Evolutionary conservation across 306 rosid genomes (phyloP).

Genomic region (Quercus aquifolioides): DNA sequence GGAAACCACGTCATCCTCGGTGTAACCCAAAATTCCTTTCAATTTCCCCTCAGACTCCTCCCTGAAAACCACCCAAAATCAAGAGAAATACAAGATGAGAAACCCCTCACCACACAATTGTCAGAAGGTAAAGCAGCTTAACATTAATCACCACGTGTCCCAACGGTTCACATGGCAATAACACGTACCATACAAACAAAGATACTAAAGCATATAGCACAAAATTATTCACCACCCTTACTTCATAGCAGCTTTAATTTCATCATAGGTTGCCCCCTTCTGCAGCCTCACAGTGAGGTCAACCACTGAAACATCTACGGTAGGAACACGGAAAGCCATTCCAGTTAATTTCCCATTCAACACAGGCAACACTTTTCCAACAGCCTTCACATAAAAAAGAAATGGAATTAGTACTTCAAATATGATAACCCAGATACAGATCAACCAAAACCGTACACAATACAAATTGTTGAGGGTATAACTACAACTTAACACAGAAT

Average conservation of each 20-base stretch:
- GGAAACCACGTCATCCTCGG: constrained; percentile 74
- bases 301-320: constrained; percentile 75
- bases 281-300: constrained; percentile 73
- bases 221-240: constrained; percentile 19
- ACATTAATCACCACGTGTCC: not conserved
- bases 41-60: constrained; percentile 71
- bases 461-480: not conserved
- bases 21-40: constrained; percentile 80
- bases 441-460: no score
- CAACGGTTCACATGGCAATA: not conserved
- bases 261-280: constrained; percentile 48
- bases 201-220: not conserved
- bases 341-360: constrained; percentile 83
- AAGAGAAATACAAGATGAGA: not conserved
- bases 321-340: constrained; percentile 82
- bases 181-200: not conserved
- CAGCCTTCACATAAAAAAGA: constrained; percentile 39
- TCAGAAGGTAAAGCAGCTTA: not conserved
- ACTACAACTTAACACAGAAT: not conserved
- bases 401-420: not conserved
- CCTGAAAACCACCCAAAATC: constrained; percentile 28
- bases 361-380: constrained; percentile 67
- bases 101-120: not conserved
- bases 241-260: constrained; percentile 71
- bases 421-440: not conserved